Conservation (phyloP, 305 asterid species). For the Solanum chacoense region DNA sequence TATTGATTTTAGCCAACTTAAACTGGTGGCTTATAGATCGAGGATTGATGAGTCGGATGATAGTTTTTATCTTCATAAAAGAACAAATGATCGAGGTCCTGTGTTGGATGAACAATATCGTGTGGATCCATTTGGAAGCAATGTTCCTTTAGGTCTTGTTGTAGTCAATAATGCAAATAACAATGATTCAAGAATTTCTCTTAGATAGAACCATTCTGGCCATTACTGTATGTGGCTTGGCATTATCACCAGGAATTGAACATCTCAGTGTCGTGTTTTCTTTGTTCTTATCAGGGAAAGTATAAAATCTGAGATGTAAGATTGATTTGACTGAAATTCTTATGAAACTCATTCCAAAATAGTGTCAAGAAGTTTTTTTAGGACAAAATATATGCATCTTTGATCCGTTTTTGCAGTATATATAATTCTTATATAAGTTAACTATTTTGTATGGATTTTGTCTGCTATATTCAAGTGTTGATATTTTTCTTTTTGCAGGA, state of each 20-base stretch:
- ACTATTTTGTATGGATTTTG: too few relatives aligned
- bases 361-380: too few relatives aligned
- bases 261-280: too few relatives aligned
- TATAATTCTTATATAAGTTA: too few relatives aligned
- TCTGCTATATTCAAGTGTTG: slow-evolving; percentile 4
- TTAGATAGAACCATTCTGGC: not conserved
- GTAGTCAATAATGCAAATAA: not conserved
- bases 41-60: too few relatives aligned
- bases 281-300: too few relatives aligned
- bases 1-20: not conserved
- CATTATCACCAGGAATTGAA: too few relatives aligned
- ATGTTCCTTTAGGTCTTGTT: slow-evolving; percentile 22
- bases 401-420: too few relatives aligned
- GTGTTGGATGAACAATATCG: not conserved
- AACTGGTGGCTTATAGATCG: fast-evolving
- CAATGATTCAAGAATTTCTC: slow-evolving; percentile 4
- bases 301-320: too few relatives aligned
- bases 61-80: not conserved
- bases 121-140: slow-evolving; percentile 18
- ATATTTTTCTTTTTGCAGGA: slow-evolving; percentile 28
- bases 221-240: too few relatives aligned
- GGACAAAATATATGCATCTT: too few relatives aligned
- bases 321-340: not conserved
- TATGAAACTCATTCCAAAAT: too few relatives aligned
- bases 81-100: not conserved